Evolutionary conservation across 495 filamentous ascomycete species (phyloP).

Genomic region (Penicillium robsamsonii): DNA sequence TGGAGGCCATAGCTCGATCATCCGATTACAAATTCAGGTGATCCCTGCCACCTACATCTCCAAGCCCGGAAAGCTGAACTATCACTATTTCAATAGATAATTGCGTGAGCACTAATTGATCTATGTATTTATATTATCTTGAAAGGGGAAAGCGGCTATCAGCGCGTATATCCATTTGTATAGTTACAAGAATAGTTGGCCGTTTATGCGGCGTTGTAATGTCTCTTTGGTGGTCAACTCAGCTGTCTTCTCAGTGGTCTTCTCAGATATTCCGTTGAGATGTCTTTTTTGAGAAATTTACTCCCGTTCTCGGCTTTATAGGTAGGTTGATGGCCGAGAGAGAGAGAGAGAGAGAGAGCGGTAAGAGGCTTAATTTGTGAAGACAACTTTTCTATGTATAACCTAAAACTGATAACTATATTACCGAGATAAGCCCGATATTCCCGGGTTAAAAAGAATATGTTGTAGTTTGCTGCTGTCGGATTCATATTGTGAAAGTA

Average conservation of each 20-base stretch:
- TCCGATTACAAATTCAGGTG: neutral
- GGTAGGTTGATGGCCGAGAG: no score
- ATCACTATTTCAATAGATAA: neutral
- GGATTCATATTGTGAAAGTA: neutral
- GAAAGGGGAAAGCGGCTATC: neutral
- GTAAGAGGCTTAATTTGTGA: no score
- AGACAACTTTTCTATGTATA: no score
- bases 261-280: no score
- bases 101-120: neutral
- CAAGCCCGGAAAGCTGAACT: neutral
- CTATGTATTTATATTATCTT: neutral
- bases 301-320: no score
- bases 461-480: neutral
- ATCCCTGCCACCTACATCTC: neutral
- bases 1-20: neutral
- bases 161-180: neutral
- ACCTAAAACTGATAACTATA: neutral
- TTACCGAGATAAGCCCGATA: neutral
- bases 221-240: no score
- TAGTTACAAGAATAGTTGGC: neutral
- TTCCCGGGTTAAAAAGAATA: neutral
- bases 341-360: no score
- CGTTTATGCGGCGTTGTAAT: no score
- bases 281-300: no score
- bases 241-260: no score